Evolutionary conservation across 2,329 filamentous ascomycete genomes (phyloP).

Genomic region (Sclerotinia nivalis): DNA sequence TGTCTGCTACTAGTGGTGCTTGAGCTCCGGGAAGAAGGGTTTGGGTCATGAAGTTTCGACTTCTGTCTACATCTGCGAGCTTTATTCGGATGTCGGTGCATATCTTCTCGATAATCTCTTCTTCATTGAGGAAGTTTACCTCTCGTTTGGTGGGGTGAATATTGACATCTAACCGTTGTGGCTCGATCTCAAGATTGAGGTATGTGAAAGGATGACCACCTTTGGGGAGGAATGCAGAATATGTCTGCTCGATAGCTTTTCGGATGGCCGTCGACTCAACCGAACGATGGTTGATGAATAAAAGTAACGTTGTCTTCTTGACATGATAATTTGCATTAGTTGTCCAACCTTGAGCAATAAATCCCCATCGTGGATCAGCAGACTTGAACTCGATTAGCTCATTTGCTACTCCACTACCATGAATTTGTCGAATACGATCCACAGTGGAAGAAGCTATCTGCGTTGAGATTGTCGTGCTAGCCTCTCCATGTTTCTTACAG

Average conservation of each 20-base stretch:
- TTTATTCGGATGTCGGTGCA: constrained; percentile 77
- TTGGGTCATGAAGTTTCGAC: constrained; percentile 91
- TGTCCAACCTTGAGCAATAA: constrained; percentile 75
- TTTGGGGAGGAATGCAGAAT: constrained; percentile 84
- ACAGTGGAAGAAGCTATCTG: constrained; percentile 69
- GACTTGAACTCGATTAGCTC: constrained; percentile 78
- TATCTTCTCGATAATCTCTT: constrained; percentile 87
- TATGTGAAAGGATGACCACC: constrained; percentile 94
- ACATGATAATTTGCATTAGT: constrained; percentile 95
- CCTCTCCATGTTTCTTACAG: constrained; percentile 94
- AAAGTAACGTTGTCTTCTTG: constrained; percentile 81
- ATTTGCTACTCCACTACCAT: constrained; percentile 81
- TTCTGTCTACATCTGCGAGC: constrained; percentile 86
- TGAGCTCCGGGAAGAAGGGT: constrained; percentile 74
- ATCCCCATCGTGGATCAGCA: constrained; percentile 76
- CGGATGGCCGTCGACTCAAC: constrained; percentile 89
- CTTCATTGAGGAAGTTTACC: constrained; percentile 96
- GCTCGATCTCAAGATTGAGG: constrained; percentile 88
- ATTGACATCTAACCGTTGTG: constrained; percentile 90
- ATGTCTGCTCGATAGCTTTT: constrained; percentile 88
- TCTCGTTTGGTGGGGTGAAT: constrained; percentile 96
- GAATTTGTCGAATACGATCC: constrained; percentile 87
- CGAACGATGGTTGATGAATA: constrained; percentile 96
- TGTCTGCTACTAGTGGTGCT: constrained; percentile 40
- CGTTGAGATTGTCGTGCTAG: constrained; percentile 78